phyloP scores from a whole-genome alignment of 495 filamentous ascomycete species.

The Talaromyces trachyspermus region DNA sequence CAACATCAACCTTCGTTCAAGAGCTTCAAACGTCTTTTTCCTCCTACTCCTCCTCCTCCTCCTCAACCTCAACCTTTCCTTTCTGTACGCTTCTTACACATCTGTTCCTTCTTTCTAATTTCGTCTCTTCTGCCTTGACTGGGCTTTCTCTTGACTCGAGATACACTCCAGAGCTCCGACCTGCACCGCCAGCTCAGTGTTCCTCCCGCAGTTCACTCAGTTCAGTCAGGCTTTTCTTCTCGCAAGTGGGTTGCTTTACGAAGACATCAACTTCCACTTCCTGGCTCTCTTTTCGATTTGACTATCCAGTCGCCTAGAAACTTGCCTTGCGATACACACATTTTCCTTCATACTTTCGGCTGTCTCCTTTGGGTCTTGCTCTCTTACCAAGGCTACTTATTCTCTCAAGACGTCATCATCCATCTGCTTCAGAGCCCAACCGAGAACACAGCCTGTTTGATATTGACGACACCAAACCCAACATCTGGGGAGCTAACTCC shows the following conservation, averaged over 20 bases:
- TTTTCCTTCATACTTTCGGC: no score
- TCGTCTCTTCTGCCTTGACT: background rate
- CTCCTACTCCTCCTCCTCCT: slow-evolving; percentile 6
- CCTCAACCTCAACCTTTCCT: slow-evolving; percentile 14
- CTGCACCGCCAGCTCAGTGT: slow-evolving; percentile 11
- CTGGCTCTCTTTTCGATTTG: background rate
- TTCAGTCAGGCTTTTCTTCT: slow-evolving; percentile 1
- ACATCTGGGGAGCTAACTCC: slow-evolving; percentile 21
- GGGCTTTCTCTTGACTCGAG: background rate
- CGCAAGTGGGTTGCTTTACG: background rate
- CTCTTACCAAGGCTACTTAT: no score
- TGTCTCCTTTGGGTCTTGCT: no score
- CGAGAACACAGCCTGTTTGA: slow-evolving; percentile 20
- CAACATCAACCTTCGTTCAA: slow-evolving; percentile 6
- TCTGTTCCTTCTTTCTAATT: slow-evolving; percentile 11
- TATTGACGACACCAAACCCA: slow-evolving; percentile 25
- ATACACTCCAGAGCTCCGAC: slow-evolving; percentile 6
- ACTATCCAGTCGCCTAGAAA: background rate
- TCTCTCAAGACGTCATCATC: slow-evolving; percentile 37
- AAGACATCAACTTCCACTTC: background rate
- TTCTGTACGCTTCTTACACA: slow-evolving; percentile 14
- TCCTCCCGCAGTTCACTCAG: background rate
- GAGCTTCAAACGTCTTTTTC: slow-evolving; percentile 10
- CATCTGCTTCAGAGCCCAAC: slow-evolving; percentile 28
- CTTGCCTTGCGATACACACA: no score